Conservation (phyloP, 1,139 yeast genomes). For the Taiozyma sp. region DNA sequence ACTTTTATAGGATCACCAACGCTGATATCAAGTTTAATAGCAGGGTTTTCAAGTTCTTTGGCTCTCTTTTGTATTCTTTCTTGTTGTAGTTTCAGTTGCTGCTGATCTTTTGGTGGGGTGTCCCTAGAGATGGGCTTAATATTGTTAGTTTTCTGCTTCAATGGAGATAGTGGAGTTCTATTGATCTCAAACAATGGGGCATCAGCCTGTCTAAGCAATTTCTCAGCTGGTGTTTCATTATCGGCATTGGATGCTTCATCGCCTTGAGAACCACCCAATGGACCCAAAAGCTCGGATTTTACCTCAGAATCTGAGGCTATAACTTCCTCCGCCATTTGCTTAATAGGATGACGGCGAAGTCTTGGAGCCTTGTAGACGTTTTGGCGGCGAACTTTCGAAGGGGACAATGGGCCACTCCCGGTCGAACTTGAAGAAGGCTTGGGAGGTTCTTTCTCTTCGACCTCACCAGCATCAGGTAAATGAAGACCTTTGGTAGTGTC, state of each 20-base stretch:
- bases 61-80: slow-evolving; percentile 11
- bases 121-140: background rate
- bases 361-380: slow-evolving; percentile 42
- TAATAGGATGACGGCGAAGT: slow-evolving; percentile 25
- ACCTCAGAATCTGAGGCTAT: slow-evolving; percentile 5
- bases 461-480: slow-evolving; percentile 6
- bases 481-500: slow-evolving; percentile 7
- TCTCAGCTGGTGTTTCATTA: slow-evolving; percentile 21
- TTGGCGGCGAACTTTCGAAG: slow-evolving; percentile 29
- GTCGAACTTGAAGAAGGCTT: background rate
- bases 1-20: slow-evolving; percentile 92
- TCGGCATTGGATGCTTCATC: slow-evolving; percentile 11
- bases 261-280: slow-evolving; percentile 29
- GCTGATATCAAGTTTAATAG: slow-evolving; percentile 46
- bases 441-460: slow-evolving; percentile 1
- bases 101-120: slow-evolving; percentile 1
- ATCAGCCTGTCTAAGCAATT: slow-evolving; percentile 35
- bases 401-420: slow-evolving; percentile 25
- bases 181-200: slow-evolving; percentile 46
- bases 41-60: slow-evolving; percentile 18
- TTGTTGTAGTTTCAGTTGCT: slow-evolving; percentile 7
- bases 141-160: slow-evolving; percentile 7
- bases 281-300: slow-evolving; percentile 34
- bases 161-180: slow-evolving; percentile 23
- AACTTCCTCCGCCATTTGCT: background rate